Conservation (phyloP, 2,329 filamentous ascomycete genomes). For the Acrodontium crateriforme region DNA sequence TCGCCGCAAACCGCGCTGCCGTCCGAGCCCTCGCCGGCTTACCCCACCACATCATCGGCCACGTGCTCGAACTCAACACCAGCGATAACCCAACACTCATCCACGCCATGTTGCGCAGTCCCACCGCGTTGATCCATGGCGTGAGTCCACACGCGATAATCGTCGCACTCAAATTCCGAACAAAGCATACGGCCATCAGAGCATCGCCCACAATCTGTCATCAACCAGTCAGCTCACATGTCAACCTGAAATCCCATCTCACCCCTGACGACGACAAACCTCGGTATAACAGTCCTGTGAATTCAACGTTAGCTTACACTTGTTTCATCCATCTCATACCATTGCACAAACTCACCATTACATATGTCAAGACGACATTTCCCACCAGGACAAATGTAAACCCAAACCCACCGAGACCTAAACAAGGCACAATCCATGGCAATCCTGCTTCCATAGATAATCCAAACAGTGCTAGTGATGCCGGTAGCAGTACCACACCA, state of each 20-base stretch:
- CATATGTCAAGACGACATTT: slow-evolving; percentile 30
- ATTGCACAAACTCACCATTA: too few relatives aligned
- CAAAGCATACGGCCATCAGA: slow-evolving; percentile 31
- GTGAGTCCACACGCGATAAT: slow-evolving; percentile 33
- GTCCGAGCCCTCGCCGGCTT: too few relatives aligned
- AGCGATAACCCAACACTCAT: too few relatives aligned
- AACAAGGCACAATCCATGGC: slow-evolving; percentile 24
- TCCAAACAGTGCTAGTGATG: slow-evolving; percentile 21
- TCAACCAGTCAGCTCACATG: not conserved
- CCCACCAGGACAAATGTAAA: slow-evolving; percentile 19
- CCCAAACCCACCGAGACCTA: slow-evolving; percentile 26
- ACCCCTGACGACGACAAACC: slow-evolving; percentile 23
- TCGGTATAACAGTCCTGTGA: too few relatives aligned
- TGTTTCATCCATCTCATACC: too few relatives aligned
- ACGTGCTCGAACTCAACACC: too few relatives aligned
- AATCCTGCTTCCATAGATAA: slow-evolving; percentile 11
- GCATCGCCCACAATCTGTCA: slow-evolving; percentile 34
- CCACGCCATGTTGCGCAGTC: too few relatives aligned
- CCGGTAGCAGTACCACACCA: slow-evolving; percentile 18
- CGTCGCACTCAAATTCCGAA: slow-evolving; percentile 32
- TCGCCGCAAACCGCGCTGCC: too few relatives aligned
- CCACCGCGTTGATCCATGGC: slow-evolving; percentile 27
- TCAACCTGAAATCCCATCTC: slow-evolving; percentile 10
- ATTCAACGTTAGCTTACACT: too few relatives aligned
- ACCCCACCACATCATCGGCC: too few relatives aligned